Conservation (phyloP, 1,284 basidiomycete species). For the Clitocybe nebularis region DNA sequence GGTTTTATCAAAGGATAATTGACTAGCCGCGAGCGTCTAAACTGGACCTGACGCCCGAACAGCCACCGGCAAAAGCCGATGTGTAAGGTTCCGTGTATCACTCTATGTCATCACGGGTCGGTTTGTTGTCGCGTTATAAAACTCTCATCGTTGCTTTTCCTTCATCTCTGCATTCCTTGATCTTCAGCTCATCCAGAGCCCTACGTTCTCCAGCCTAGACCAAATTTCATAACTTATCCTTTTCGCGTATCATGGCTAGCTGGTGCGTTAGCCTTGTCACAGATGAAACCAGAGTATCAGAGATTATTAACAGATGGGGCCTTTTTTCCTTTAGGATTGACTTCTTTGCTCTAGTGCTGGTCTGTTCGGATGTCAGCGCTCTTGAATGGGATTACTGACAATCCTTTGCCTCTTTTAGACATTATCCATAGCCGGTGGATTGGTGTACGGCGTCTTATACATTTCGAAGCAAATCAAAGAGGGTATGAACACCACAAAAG, state of each 20-base stretch:
- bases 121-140: neutral
- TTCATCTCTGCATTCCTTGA: neutral
- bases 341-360: neutral
- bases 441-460: constrained; percentile 36
- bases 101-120: neutral
- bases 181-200: neutral
- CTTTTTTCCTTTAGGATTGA: neutral
- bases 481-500: constrained; percentile 40
- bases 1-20: no score
- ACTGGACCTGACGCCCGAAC: no score
- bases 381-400: neutral
- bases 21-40: no score
- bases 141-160: neutral
- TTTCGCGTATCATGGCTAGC: neutral
- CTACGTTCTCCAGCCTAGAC: no score
- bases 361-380: neutral
- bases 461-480: constrained; percentile 33
- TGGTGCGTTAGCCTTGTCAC: neutral
- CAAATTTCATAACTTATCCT: neutral
- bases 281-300: neutral
- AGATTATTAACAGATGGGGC: no score
- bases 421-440: constrained; percentile 37
- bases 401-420: constrained; percentile 31
- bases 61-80: neutral
- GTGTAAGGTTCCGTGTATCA: no score